Base-by-base conservation (phyloP, 768 basidiomycete genomes). In the Chalciporus piperatus region DNA sequence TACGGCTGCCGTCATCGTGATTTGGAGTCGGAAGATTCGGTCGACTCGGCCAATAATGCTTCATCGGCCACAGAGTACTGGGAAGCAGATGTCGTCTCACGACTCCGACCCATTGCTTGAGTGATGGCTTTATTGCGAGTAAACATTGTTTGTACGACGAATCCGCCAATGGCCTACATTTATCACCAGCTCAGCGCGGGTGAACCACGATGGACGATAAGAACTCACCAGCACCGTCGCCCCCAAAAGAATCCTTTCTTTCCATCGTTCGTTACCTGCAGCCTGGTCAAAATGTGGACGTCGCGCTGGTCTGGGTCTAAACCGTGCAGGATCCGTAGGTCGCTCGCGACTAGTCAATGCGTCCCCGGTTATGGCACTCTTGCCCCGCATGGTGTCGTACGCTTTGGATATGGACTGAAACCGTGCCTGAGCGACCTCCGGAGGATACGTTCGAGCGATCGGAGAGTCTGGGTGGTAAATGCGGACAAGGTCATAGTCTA, bases 401-500 rank as follows among this genome's bases (percentile, higher is more conserved):
- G 88, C 87, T 14, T 76, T 66, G 23, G 80, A 76, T 56, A 91
- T 87, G 3, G 84, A 73, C 59, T 84, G 84, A 58, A 90, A 90
- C 11, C 80, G 83, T 6, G 77, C 73, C 59, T 87, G 84, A 4
- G 80, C 79, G 3, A 75, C 63, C 14, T 79, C 78, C 0, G 78
- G 59, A 7, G 82, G 68, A 50, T 68, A 67, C 3, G 63, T 63
- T 5, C 76, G 72, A 19, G 72, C 72, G 19, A 71, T 41, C 20
- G 74, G 72, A 38, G 85, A 84, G 65, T 91, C 88, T 3, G 88
- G 88, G 64, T 91, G 88, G 66, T 90, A 88, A 51, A 88, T 75
- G 37, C 84, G 76, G 28, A 90, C 89, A 41, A 91, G 86, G 56
- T 89, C 88, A 61, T 82, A 88, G 67, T 90, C 88, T 91, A 30